Evolutionary conservation across 768 basidiomycete species (phyloP), one percentile per base, ranked within the genome.

Genomic region (Termitomyces sp.): DNA sequence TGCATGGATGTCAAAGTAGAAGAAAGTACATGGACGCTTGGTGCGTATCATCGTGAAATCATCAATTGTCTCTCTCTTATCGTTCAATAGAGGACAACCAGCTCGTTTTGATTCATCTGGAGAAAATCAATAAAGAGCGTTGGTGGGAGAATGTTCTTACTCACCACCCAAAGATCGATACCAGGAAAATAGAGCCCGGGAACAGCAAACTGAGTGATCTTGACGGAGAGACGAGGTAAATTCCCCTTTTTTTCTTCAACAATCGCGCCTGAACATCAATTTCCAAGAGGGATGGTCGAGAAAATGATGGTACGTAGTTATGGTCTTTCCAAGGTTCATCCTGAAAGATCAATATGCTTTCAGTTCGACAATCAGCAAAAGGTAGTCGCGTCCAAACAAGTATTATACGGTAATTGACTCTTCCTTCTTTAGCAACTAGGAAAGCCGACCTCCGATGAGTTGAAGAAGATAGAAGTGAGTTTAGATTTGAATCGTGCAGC

Each of bases 121-220:
- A 95, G 74, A 96, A 96, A 73, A 66, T 92, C 56, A 92, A 95
- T 74, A 78, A 91, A 64, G 85, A 91, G 73, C 85, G 91, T 61
- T 98, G 97, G 97, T 99, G 97, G 97, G 92, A 94, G 72, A 95
- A 98, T 72, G 89, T 98, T 65, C 78, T 98, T 55, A 90, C 89
- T 2, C 92, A 96, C 69, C 94, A 97, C 70, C 94, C 97, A 14
- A 98, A 95, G 80, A 89, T 98, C 80, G 92, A 98, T 70, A 97
- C 95, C 10, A 90, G 82, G 58, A 98, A 97, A 78, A 98, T 99
- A 66, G 88, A 90, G 68, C 97, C 97, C 2, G 86, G 89, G 69
- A 96, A 98, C 72, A 95, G 95, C 71, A 96, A 97, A 72, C 81
- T 99, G 57, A 91, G 94, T 71, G 97, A 99, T 70, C 83, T 99